Evolutionary conservation across 2,329 filamentous ascomycete species (phyloP).

Genomic region (Claviceps cyperi): DNA sequence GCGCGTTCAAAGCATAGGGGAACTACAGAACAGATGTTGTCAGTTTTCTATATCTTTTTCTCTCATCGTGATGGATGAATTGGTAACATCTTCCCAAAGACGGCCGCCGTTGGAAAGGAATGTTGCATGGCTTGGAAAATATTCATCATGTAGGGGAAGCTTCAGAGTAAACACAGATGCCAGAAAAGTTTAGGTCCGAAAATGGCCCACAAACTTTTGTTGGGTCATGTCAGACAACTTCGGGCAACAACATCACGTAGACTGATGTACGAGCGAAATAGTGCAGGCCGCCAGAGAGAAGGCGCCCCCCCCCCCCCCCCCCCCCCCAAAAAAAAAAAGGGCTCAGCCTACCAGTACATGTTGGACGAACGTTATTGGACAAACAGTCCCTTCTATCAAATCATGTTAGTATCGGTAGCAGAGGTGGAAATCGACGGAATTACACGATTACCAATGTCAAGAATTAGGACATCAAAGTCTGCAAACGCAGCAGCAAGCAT

Average conservation of each 20-base stretch:
- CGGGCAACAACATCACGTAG: neutral
- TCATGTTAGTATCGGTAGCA: constrained; percentile 1
- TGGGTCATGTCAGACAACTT: neutral
- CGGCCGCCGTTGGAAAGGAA: neutral
- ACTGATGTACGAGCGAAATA: neutral
- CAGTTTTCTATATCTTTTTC: neutral
- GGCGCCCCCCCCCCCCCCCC: too few species aligned
- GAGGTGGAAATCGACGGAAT: constrained; percentile 4
- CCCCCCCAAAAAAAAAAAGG: neutral
- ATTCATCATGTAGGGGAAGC: neutral
- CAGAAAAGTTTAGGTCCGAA: neutral
- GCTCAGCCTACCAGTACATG: constrained; percentile 56
- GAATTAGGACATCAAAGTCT: constrained; percentile 19
- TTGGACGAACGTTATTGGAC: constrained; percentile 73
- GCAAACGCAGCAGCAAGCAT: constrained; percentile 10
- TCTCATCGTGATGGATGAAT: neutral
- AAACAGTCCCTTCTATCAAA: constrained; percentile 60
- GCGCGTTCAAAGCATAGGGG: constrained; percentile 56
- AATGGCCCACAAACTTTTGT: neutral
- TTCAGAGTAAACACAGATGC: neutral
- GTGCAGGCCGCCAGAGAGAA: neutral
- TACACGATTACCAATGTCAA: constrained; percentile 21
- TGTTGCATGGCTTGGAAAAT: neutral
- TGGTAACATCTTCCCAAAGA: neutral
- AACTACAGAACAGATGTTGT: constrained; percentile 35